Conservation (phyloP, 306 rosid species). For the Arachis hypogaea region DNA sequence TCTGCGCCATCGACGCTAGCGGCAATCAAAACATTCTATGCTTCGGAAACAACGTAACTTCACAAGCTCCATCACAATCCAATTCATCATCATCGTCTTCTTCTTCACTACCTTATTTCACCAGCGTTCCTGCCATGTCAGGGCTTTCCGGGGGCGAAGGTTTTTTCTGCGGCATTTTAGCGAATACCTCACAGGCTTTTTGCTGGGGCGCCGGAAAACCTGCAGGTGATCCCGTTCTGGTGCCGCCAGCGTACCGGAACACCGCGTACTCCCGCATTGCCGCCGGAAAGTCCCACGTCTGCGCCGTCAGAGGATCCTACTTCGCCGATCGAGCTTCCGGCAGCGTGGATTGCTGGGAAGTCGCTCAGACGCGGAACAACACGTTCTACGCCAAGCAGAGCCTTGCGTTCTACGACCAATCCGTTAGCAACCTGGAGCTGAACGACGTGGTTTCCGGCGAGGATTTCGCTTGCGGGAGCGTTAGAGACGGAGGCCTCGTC, state of each 20-base stretch:
- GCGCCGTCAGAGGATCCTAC: slow-evolving; percentile 84
- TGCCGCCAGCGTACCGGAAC: slow-evolving; percentile 58
- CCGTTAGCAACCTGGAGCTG: slow-evolving; percentile 47
- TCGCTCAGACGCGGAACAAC: slow-evolving; percentile 42
- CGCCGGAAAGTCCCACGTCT: slow-evolving; percentile 75
- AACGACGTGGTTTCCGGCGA: slow-evolving; percentile 74
- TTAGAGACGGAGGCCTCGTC: slow-evolving; percentile 66
- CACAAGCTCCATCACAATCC: slow-evolving; percentile 30
- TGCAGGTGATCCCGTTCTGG: slow-evolving; percentile 68
- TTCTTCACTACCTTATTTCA: slow-evolving; percentile 38
- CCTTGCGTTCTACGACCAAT: slow-evolving; percentile 50
- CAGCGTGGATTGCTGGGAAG: slow-evolving; percentile 80
- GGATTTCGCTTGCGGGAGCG: slow-evolving; percentile 75
- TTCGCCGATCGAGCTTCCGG: slow-evolving; percentile 68
- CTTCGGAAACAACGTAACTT: slow-evolving; percentile 72
- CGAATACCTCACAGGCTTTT: slow-evolving; percentile 70
- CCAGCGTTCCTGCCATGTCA: slow-evolving; percentile 69
- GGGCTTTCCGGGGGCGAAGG: slow-evolving; percentile 90
- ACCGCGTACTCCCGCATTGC: slow-evolving; percentile 72
- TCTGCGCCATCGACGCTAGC: slow-evolving; percentile 89
- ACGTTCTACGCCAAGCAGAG: slow-evolving; percentile 52
- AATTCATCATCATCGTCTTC: slow-evolving; percentile 30
- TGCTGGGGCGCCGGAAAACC: slow-evolving; percentile 62
- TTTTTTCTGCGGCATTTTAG: slow-evolving; percentile 77
- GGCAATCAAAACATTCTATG: slow-evolving; percentile 83